These are phyloP conservation scores for Candida methanosorbosa DNA, from an alignment of 805 yeast species.

Conservation along the genomic window DNA sequence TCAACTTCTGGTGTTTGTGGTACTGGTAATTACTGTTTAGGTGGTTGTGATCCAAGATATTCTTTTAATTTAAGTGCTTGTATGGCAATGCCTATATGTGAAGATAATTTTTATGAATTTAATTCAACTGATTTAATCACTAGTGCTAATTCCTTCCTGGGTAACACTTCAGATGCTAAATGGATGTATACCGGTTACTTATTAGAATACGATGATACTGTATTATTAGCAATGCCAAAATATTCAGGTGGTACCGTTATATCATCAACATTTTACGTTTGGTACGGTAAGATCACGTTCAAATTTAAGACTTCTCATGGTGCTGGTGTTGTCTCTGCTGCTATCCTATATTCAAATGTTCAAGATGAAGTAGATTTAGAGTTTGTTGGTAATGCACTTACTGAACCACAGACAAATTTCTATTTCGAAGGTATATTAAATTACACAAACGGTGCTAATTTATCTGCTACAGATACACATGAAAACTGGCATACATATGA, in stretches of 20 bases:
- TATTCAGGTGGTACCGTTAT: constrained; percentile 69
- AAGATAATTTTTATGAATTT: constrained; percentile 35
- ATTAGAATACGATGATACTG: constrained; percentile 44
- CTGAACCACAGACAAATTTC: constrained; percentile 65
- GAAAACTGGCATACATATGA: constrained; percentile 66
- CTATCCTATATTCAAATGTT: constrained; percentile 72
- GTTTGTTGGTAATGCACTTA: constrained; percentile 69
- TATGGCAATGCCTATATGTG: constrained; percentile 79
- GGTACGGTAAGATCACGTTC: constrained; percentile 80
- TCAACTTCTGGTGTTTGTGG: constrained; percentile 57
- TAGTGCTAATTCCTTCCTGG: constrained; percentile 31
- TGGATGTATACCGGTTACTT: constrained; percentile 67
- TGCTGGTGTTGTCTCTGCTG: constrained; percentile 77
- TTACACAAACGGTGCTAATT: constrained; percentile 48
- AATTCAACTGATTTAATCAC: constrained; percentile 21
- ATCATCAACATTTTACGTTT: constrained; percentile 68
- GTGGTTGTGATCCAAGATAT: constrained; percentile 76
- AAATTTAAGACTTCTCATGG: constrained; percentile 65
- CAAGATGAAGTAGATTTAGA: constrained; percentile 90
- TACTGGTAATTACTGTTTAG: constrained; percentile 51
- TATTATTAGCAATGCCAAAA: constrained; percentile 73
- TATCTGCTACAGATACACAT: constrained; percentile 44
- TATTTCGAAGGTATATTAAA: constrained; percentile 69
- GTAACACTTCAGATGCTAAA: constrained; percentile 57
- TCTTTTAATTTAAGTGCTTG: constrained; percentile 64